A percentile compares a stretch with the other conserved stretches of the same genome.
Conservation (phyloP, 2,329 filamentous ascomycete species). For the Thelonectria rubi region DNA sequence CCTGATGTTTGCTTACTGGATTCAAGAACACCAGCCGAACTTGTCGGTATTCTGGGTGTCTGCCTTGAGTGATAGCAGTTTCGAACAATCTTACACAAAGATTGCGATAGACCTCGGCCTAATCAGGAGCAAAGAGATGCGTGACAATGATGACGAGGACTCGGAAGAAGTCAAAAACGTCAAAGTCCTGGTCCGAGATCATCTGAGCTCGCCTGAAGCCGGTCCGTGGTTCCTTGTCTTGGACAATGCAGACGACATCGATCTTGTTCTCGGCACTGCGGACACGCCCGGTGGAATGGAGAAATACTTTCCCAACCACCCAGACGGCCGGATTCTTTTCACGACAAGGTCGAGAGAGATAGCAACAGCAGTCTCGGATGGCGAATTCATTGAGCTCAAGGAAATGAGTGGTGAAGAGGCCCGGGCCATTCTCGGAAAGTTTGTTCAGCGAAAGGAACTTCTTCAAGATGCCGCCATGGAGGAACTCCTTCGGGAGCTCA, state of each 20-base stretch:
- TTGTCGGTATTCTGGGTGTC: slow-evolving; percentile 25
- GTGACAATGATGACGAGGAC: neutral
- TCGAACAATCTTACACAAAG: neutral
- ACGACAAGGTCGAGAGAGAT: slow-evolving; percentile 5
- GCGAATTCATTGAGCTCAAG: neutral
- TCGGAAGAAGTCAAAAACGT: neutral
- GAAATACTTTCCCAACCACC: neutral
- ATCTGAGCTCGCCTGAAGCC: neutral
- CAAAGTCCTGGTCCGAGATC: neutral
- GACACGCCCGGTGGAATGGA: neutral
- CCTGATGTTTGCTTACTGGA: slow-evolving; percentile 1
- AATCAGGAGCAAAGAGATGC: neutral
- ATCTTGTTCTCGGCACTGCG: neutral
- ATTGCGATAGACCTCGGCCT: neutral
- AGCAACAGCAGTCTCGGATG: neutral
- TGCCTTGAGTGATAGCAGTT: neutral
- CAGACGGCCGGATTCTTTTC: slow-evolving; percentile 1
- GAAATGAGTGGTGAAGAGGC: slow-evolving; percentile 4
- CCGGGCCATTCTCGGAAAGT: neutral
- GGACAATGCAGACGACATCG: neutral
- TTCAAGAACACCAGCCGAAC: slow-evolving; percentile 10
- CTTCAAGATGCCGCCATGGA: neutral
- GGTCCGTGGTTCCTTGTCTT: slow-evolving; percentile 8
- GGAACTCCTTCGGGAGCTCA: slow-evolving; percentile 39
- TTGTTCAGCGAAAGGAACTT: neutral